Percentiles rank a stretch among this genome's conserved stretches.
Conservation (phyloP, 345 rosid genomes). For the Cochlearia excelsa region DNA sequence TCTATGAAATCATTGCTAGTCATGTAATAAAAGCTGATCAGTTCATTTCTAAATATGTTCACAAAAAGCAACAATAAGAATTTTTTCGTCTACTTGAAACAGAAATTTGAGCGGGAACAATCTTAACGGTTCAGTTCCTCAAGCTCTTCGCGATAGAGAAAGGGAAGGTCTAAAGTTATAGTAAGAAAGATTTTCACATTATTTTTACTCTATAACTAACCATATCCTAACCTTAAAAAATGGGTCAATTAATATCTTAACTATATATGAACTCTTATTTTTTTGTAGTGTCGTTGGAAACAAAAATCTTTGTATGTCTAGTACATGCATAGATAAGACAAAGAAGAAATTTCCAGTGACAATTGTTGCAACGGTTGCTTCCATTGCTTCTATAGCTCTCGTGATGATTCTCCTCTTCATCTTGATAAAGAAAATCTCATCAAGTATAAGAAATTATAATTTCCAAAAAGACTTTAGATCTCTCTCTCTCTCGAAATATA, state of each 20-base stretch:
- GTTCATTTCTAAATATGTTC: background rate
- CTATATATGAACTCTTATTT: background rate
- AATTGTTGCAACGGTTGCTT: slow-evolving; percentile 29
- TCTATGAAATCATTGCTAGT: slow-evolving; percentile 38
- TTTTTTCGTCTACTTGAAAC: background rate
- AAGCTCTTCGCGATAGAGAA: slow-evolving; percentile 30
- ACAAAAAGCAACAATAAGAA: background rate
- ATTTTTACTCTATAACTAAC: too few relatives aligned
- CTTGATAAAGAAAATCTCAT: slow-evolving; percentile 15
- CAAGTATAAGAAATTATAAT: slow-evolving; percentile 12
- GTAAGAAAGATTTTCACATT: too few relatives aligned
- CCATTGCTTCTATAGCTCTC: slow-evolving; percentile 14
- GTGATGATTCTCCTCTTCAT: slow-evolving; percentile 12
- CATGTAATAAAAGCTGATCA: slow-evolving; percentile 39
- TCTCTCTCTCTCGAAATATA: too few relatives aligned
- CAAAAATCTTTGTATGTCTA: slow-evolving; percentile 23
- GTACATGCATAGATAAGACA: slow-evolving; percentile 20
- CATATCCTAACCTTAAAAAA: background rate
- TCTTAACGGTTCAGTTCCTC: too few relatives aligned
- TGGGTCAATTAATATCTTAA: background rate
- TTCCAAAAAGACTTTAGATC: background rate
- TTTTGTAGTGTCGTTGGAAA: slow-evolving; percentile 30
- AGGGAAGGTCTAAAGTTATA: slow-evolving; percentile 23
- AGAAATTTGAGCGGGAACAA: slow-evolving; percentile 44
- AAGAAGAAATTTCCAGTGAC: slow-evolving; percentile 21